Evolutionary conservation across 108 stramenopile species (phyloP), one percentile per base, ranked within the genome.

Genomic region (Schizochytrium sp.): DNA sequence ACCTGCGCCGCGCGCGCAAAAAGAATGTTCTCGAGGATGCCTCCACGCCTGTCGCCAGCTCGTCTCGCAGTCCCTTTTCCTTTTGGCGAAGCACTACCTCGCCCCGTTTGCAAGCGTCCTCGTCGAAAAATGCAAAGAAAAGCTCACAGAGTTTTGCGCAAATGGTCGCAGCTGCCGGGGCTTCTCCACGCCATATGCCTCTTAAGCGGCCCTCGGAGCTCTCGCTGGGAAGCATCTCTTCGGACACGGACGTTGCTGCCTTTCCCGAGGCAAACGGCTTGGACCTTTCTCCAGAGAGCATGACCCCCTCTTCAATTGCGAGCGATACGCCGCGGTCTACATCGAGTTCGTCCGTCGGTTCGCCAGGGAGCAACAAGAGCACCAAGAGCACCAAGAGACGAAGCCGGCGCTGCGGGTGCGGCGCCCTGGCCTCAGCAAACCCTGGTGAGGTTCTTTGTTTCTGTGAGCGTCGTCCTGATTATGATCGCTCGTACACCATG

Each of bases 401-500:
- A 8, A 69, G 63, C 25, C 63, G 63, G 63, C 63, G 63, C 21
- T 69, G 63, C 63, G 34, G 41, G 6, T 69, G 63, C 41, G 63
- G 63, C 63, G 63, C 63, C 1, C 6, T 23, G 63, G 41, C 63
- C 41, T 3, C 63, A 8, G 63, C 4, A 18, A 69, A 69, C 4
- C 63, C 63, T 10, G 5, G 41, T 4, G 63, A 69, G 63, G 63
- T 69, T 6, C 41, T 69, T 12, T 69, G 63, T 23, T 69, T 69
- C 63, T 69, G 63, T 23, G 63, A 69, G 63, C 63, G 63, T 18
- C 63, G 63, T 1, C 63, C 63, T 23, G 63, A 69, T 23, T 83
- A 58, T 8, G 57, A 21, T 16, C 43, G 60, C 58, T 60, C 91
- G 25, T 90, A 72, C 89, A 90, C 90, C 72, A 88, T 83, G 10